Evolutionary conservation across 116 monocot species (phyloP).

Genomic region (Dioscorea cayenensis): DNA sequence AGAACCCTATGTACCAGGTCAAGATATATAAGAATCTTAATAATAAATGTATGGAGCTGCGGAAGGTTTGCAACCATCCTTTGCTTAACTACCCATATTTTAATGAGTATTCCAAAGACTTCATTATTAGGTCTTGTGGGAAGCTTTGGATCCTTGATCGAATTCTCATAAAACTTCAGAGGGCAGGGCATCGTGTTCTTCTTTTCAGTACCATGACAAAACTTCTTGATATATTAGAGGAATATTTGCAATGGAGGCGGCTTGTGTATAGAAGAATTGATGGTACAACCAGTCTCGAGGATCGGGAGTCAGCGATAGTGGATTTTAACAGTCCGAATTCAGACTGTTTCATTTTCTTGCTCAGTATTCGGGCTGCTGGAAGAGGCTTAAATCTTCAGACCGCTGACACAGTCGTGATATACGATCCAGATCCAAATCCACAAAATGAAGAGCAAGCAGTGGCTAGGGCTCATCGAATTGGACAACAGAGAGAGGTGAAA

Average conservation of each 20-base stretch:
- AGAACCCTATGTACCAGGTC: conserved; percentile 78
- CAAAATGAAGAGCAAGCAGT: conserved; percentile 99
- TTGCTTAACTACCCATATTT: conserved; percentile 85
- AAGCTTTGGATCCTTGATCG: conserved; percentile 96
- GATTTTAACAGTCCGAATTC: conserved; percentile 82
- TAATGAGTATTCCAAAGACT: conserved; percentile 70
- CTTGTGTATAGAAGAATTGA: conserved; percentile 91
- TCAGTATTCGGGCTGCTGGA: conserved; percentile 98
- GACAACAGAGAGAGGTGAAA: conserved; percentile 91
- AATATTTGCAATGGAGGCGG: conserved; percentile 85
- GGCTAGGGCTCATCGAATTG: conserved; percentile 98
- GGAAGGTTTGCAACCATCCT: conserved; percentile 95
- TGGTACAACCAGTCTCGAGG: conserved; percentile 92
- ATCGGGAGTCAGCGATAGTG: conserved; percentile 91
- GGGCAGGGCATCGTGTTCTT: conserved; percentile 90
- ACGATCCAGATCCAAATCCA: conserved; percentile 97
- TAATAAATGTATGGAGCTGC: conserved; percentile 98
- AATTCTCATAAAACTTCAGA: conserved; percentile 94
- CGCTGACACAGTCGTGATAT: conserved; percentile 96
- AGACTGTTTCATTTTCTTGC: conserved; percentile 94
- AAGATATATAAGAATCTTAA: conserved; percentile 90
- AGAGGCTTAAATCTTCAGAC: conserved; percentile 95
- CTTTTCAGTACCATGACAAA: conserved; percentile 99
- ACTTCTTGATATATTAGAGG: conserved; percentile 92
- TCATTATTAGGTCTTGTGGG: conserved; percentile 86